Percentiles rank a stretch among this genome's conserved stretches.
Evolutionary conservation across 129 eudicot genomes (phyloP).

Genomic region (Gnaphalium uliginosum): DNA sequence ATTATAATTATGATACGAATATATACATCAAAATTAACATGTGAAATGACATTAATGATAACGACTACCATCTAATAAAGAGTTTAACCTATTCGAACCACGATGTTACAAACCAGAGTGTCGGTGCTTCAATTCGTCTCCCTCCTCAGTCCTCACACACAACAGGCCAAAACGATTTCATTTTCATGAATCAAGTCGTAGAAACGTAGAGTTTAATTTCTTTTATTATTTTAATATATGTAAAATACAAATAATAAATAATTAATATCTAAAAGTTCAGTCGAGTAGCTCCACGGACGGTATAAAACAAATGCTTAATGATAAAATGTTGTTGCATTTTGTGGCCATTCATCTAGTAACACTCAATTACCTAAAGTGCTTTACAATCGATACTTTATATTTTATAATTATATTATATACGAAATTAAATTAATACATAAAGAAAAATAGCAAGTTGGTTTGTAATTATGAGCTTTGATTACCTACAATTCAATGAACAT

Average conservation of each 20-base stretch:
- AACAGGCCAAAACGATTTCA: neutral
- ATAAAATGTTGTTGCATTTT: constrained; percentile 16
- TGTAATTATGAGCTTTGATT: neutral
- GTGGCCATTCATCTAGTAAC: constrained; percentile 15
- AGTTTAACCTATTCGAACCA: neutral
- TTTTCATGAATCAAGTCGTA: neutral
- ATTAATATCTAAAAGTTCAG: neutral
- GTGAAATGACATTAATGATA: neutral
- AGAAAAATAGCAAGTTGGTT: neutral
- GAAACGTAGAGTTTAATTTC: neutral
- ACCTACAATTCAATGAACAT: neutral
- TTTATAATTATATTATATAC: too few relatives aligned
- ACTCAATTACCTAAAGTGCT: neutral
- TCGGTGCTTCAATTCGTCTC: neutral
- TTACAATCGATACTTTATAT: too few relatives aligned
- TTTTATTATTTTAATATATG: too few relatives aligned
- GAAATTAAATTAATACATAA: neutral
- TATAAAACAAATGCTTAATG: neutral
- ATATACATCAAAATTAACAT: neutral
- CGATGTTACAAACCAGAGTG: neutral
- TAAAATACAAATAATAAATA: too few relatives aligned
- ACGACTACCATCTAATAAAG: constrained; percentile 8
- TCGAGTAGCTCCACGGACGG: constrained; percentile 4
- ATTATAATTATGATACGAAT: neutral
- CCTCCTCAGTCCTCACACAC: neutral